phyloP scores from a whole-genome alignment of 2,329 filamentous ascomycete species.

The Penicillium fuscoglaucum region DNA sequence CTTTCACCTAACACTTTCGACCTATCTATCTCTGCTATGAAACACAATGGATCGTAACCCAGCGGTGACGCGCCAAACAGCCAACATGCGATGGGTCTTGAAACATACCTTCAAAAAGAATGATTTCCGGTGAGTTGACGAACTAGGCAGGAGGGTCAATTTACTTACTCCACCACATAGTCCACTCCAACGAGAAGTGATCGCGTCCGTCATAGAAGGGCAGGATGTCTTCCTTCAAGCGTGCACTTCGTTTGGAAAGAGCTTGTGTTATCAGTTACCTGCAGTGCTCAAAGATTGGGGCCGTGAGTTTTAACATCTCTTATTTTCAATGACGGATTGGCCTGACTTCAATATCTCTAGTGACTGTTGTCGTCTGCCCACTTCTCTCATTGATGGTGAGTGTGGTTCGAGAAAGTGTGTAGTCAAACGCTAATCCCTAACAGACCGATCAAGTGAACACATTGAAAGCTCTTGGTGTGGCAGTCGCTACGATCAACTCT shows the following conservation, averaged over 20 bases:
- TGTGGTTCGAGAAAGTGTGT: not conserved
- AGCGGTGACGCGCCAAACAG: slow-evolving; percentile 30
- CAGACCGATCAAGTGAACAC: slow-evolving; percentile 90
- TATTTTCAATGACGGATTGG: not conserved
- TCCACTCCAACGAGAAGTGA: slow-evolving; percentile 83
- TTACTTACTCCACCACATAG: slow-evolving; percentile 44
- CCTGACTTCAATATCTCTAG: slow-evolving; percentile 44
- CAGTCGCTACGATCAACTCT: slow-evolving; percentile 84
- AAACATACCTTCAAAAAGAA: slow-evolving; percentile 71
- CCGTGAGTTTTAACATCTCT: slow-evolving; percentile 55
- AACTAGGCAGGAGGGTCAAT: not conserved
- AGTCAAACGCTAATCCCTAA: not conserved
- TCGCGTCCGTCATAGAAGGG: slow-evolving; percentile 74
- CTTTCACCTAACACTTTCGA: not conserved
- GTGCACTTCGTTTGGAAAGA: slow-evolving; percentile 75
- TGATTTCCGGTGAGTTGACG: slow-evolving; percentile 62
- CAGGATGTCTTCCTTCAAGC: slow-evolving; percentile 94
- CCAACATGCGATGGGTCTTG: slow-evolving; percentile 73
- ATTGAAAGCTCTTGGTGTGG: slow-evolving; percentile 70
- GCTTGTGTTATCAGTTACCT: slow-evolving; percentile 87
- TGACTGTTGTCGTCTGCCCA: slow-evolving; percentile 88
- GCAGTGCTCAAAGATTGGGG: slow-evolving; percentile 78
- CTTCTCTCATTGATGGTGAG: slow-evolving; percentile 82
- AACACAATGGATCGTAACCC: slow-evolving; percentile 29
- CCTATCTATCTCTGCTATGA: slow-evolving; percentile 21